phyloP scores from a whole-genome alignment of 129 eudicot species.

The Kitagawia praeruptora region DNA sequence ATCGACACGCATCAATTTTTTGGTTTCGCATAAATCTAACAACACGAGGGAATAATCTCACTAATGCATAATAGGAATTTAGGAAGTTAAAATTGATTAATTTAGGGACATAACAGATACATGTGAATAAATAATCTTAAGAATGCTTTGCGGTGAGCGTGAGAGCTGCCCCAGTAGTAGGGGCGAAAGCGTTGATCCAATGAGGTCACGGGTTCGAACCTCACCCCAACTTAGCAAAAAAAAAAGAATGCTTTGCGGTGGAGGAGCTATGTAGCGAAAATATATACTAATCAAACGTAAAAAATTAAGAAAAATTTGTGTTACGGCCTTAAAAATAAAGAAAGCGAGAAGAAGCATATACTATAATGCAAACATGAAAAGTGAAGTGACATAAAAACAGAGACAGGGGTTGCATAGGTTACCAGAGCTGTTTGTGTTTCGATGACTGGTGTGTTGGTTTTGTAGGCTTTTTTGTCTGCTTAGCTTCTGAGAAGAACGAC shows the following conservation, averaged over 20 bases:
- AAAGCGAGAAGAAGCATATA: not conserved
- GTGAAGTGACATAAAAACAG: not conserved
- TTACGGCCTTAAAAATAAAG: not conserved
- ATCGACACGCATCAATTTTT: too few species aligned
- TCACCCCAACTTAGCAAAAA: too few species aligned
- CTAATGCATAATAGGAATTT: too few species aligned
- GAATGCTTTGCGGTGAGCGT: conserved; percentile 10
- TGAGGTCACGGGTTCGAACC: too few species aligned
- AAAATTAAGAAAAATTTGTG: not conserved
- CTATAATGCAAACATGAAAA: not conserved
- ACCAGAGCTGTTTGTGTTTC: not conserved
- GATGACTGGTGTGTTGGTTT: not conserved
- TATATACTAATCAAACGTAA: not conserved
- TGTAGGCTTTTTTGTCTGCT: not conserved
- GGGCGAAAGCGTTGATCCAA: too few species aligned
- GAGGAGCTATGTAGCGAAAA: not conserved
- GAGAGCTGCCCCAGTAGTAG: too few species aligned
- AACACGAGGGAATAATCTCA: not conserved
- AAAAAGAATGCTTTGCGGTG: conserved; percentile 9
- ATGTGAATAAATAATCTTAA: not conserved
- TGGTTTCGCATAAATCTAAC: too few species aligned
- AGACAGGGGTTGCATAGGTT: not conserved
- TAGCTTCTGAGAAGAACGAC: not conserved
- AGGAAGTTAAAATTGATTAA: too few species aligned
- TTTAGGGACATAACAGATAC: too few species aligned